Conservation (phyloP, 345 rosid species). For the Salix koriyanagi region DNA sequence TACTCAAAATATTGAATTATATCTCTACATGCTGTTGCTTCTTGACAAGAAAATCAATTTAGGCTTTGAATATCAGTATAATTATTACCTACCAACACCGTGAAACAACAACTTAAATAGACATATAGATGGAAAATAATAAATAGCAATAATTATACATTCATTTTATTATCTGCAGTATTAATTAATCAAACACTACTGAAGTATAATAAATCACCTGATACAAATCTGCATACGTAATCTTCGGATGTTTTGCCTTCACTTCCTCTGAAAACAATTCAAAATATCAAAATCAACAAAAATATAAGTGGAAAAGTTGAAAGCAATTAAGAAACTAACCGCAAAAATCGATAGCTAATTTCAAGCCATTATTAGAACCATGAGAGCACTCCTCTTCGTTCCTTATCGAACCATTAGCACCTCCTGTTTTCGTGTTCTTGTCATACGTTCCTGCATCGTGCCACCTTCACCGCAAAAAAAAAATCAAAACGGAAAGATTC, state of each 20-base stretch:
- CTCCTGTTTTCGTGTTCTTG: conserved; percentile 74
- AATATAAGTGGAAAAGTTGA: neutral
- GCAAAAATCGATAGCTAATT: conserved; percentile 72
- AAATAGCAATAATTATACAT: neutral
- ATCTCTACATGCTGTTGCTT: neutral
- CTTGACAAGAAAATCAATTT: neutral
- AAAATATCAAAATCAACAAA: conserved; percentile 2
- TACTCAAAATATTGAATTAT: neutral
- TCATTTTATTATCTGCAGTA: neutral
- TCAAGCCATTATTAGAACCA: conserved; percentile 74
- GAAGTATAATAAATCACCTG: conserved; percentile 37
- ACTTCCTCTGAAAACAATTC: conserved; percentile 51
- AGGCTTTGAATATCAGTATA: neutral
- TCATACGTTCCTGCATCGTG: conserved; percentile 95
- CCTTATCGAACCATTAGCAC: conserved; percentile 87
- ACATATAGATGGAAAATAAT: neutral
- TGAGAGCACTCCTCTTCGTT: conserved; percentile 74
- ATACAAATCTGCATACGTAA: conserved; percentile 73
- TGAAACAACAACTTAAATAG: neutral
- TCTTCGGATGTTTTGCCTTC: conserved; percentile 72
- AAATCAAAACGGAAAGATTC: neutral
- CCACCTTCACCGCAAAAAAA: conserved; percentile 52
- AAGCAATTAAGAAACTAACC: conserved; percentile 37
- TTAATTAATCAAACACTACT: neutral
- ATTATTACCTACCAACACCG: neutral